Evolutionary conservation across 306 rosid genomes (phyloP), one percentile per base, ranked within the genome.

Genomic region (Corylus avellana): DNA sequence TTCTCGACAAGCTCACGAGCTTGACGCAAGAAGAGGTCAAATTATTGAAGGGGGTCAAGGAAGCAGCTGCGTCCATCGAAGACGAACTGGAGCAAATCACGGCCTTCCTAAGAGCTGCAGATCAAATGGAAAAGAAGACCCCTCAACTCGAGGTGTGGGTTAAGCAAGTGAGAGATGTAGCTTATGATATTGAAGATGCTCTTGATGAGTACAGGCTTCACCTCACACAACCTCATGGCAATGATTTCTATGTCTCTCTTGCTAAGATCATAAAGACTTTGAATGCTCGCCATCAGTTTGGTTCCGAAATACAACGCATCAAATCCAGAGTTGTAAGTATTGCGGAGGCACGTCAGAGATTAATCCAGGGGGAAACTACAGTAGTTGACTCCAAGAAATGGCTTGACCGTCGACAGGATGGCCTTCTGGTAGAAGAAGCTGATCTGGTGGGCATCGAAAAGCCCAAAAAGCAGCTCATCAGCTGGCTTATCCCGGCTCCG

Each of bases 381-480:
- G 3, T 49, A 49, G 14, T 49, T 69, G 54, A 77, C 58, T 74
- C 86, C n/a, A 72, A 71, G 27, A 32, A 49, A 51, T 78, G 91
- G 90, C 85, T 78, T 39, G 78, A 56, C 73, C 84, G 46, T 46
- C 82, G 79, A 64, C 91, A 89, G 17, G 89, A 90, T 47, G 89
- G 88, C 54, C 91, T 90, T 81, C 86, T 88, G 67, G 80, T 90
- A 51, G 90, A 90, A 78, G 82, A 81, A 46, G 82, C 82, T 63
- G 94, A 90, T 53, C 82, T 90, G n/a, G 88, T 88, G 49, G 90
- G 87, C 70, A 90, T 88, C 54, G 57, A 84, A 3, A 76, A 73
- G 67, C 87, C 71, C 20, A 88, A 90, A 35, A 64, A 37, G 39
- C 14, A 75, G 80, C 56, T 90, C 73, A 81, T 85, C 3, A 14